A percentile compares a stretch with the other conserved stretches of the same genome.
phyloP scores from a whole-genome alignment of 176 grass and related monocot genomes.

The Zoysia pacifica region DNA sequence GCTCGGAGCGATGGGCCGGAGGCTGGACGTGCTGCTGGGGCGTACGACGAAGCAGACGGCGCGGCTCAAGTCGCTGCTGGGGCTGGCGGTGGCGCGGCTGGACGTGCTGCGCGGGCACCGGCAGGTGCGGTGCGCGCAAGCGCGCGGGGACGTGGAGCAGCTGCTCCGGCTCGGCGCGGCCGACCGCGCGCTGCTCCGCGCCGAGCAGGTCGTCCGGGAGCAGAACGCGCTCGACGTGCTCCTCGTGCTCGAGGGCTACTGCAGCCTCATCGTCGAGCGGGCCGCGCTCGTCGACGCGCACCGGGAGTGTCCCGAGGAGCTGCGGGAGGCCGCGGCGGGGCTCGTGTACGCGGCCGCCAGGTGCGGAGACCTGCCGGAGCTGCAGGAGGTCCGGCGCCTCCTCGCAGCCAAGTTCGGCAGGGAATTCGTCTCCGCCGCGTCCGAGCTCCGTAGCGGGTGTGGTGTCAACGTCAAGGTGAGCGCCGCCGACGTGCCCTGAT shows the following conservation, averaged over 20 bases:
- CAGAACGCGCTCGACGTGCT: constrained; percentile 68
- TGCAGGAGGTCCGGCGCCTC: constrained; percentile 58
- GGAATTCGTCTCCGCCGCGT: constrained; percentile 53
- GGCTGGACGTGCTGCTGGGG: constrained; percentile 71
- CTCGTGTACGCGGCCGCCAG: constrained; percentile 67
- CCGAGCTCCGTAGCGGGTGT: constrained; percentile 63
- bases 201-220: constrained; percentile 82
- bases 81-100: constrained; percentile 49
- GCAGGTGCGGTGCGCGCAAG: constrained; percentile 58
- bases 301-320: constrained; percentile 79
- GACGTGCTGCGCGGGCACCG: constrained; percentile 64
- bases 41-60: constrained; percentile 66
- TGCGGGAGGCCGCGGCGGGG: constrained; percentile 75
- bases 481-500: not conserved
- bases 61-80: constrained; percentile 57
- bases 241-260: constrained; percentile 63
- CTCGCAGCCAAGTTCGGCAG: constrained; percentile 66
- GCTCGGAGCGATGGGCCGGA: constrained; percentile 55
- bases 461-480: constrained; percentile 65
- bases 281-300: constrained; percentile 51
- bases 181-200: constrained; percentile 79
- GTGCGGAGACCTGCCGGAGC: constrained; percentile 77
- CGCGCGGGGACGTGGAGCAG: constrained; percentile 71
- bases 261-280: constrained; percentile 60
- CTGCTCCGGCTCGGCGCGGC: constrained; percentile 70